phyloP scores from a whole-genome alignment of 306 rosid species.

The Luffa acutangula region DNA sequence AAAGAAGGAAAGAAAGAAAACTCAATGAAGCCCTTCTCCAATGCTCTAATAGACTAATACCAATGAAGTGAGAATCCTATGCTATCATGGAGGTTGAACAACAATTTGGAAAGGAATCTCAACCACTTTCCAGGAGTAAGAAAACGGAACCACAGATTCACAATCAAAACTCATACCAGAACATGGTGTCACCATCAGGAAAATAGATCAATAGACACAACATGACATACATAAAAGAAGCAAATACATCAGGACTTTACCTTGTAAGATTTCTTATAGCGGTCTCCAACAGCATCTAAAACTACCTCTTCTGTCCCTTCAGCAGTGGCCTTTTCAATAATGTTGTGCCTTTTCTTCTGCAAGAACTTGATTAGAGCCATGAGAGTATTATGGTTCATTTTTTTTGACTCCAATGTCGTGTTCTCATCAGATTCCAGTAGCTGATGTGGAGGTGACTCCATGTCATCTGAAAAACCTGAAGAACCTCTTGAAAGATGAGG shows the following conservation, averaged over 20 bases:
- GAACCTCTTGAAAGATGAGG: conserved; percentile 60
- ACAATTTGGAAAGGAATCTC: background rate
- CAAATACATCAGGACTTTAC: conserved; percentile 22
- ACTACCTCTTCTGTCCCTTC: conserved; percentile 99
- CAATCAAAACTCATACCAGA: background rate
- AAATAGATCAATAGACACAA: background rate
- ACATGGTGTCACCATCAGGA: background rate
- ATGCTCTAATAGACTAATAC: no score
- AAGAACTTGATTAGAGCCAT: conserved; percentile 93
- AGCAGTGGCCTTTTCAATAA: conserved; percentile 89
- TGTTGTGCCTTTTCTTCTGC: conserved; percentile 69
- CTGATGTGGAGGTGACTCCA: conserved; percentile 45
- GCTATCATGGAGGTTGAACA: no score
- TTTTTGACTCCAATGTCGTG: conserved; percentile 70
- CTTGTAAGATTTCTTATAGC: conserved; percentile 75
- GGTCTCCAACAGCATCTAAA: conserved; percentile 82
- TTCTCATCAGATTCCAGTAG: conserved; percentile 52
- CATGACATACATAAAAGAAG: background rate
- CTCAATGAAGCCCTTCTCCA: no score
- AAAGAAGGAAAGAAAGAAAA: no score
- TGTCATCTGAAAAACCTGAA: conserved; percentile 80
- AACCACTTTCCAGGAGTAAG: background rate
- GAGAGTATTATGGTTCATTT: conserved; percentile 82
- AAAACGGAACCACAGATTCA: background rate
- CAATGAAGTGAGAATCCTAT: no score